Percentiles rank a stretch among this genome's conserved stretches.
Evolutionary conservation across 345 rosid species (phyloP).

Genomic region (Camelina neglecta): DNA sequence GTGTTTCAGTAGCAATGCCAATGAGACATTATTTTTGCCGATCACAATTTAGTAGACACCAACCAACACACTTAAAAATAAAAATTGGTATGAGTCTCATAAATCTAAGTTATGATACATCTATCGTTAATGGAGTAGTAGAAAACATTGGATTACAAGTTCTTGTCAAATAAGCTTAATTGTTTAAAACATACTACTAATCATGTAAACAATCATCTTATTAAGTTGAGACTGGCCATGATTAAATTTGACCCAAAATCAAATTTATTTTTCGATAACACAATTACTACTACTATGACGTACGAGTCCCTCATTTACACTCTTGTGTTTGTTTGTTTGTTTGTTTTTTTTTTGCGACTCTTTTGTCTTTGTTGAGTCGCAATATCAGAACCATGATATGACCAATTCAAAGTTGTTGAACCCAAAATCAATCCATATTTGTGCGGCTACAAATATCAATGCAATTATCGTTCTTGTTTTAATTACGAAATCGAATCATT

Average conservation of each 20-base stretch:
- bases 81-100: neutral
- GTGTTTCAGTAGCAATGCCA: neutral
- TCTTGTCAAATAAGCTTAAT: neutral
- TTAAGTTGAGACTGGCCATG: too few relatives aligned
- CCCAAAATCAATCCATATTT: neutral
- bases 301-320: neutral
- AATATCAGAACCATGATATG: too few relatives aligned
- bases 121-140: neutral
- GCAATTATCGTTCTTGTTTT: neutral
- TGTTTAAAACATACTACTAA: too few relatives aligned
- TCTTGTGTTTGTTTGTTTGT: neutral
- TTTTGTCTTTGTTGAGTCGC: too few relatives aligned
- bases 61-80: too few relatives aligned
- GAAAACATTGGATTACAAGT: neutral
- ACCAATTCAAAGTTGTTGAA: too few relatives aligned
- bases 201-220: neutral
- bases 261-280: neutral
- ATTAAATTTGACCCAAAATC: neutral
- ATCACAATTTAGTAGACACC: neutral
- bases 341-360: too few relatives aligned
- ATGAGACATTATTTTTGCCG: neutral
- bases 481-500: neutral
- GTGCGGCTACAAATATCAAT: constrained; percentile 5
- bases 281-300: neutral
- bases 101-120: neutral